Conservation (phyloP, 345 rosid genomes). For the Psidium guajava region DNA sequence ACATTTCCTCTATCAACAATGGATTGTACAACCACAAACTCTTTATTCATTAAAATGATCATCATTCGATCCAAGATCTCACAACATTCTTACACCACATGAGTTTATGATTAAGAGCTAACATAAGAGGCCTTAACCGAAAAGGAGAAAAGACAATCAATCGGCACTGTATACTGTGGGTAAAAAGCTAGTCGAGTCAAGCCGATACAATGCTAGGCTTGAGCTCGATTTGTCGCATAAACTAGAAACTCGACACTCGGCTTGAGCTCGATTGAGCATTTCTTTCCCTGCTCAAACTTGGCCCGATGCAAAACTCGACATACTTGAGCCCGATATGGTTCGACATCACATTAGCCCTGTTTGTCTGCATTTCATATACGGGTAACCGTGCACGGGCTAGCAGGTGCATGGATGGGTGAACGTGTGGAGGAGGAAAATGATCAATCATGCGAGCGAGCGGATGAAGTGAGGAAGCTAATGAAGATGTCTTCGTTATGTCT, state of each 20-base stretch:
- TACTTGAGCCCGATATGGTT: accelerated
- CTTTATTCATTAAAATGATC: background rate
- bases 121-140: background rate
- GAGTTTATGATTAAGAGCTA: background rate
- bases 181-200: background rate
- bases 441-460: background rate
- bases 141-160: background rate
- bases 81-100: background rate
- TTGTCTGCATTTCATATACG: background rate
- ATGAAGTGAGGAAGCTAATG: background rate
- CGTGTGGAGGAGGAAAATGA: background rate
- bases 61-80: background rate
- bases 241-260: background rate
- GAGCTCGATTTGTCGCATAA: background rate
- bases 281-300: background rate
- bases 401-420: background rate
- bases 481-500: background rate
- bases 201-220: background rate
- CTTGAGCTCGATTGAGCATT: background rate
- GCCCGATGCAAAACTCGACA: background rate
- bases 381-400: background rate
- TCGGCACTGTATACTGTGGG: background rate
- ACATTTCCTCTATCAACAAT: background rate
- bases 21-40: background rate
- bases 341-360: background rate